phyloP scores from a whole-genome alignment of 148 eudicot genomes.

The Vaccinium myrtillus region DNA sequence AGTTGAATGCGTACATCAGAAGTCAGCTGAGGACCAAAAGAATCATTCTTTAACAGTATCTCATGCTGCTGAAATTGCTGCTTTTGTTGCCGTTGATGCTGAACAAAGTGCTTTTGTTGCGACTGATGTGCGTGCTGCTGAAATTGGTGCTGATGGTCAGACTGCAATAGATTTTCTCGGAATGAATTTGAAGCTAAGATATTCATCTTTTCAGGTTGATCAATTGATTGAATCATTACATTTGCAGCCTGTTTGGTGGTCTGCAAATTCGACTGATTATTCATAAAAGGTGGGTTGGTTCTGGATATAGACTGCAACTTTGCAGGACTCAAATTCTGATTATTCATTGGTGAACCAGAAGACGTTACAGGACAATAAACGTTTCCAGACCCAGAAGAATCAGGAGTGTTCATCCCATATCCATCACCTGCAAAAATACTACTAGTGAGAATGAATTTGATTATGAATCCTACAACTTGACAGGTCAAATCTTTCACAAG shows the following conservation, averaged over 20 bases:
- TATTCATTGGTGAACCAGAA: slow-evolving; percentile 46
- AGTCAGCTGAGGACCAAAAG: slow-evolving; percentile 45
- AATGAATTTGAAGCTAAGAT: slow-evolving; percentile 46
- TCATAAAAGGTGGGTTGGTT: slow-evolving; percentile 40
- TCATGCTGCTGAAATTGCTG: slow-evolving; percentile 53
- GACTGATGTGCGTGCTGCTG: slow-evolving; percentile 52
- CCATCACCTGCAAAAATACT: slow-evolving; percentile 65
- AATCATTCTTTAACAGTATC: slow-evolving; percentile 38
- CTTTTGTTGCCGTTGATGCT: slow-evolving; percentile 51
- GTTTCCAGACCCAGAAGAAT: slow-evolving; percentile 59
- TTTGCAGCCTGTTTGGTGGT: slow-evolving; percentile 39
- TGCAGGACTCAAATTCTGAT: slow-evolving; percentile 47
- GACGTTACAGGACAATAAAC: slow-evolving; percentile 44
- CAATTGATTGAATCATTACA: slow-evolving; percentile 42
- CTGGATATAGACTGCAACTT: slow-evolving; percentile 48
- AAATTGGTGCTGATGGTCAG: slow-evolving; percentile 48
- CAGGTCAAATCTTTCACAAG: slow-evolving; percentile 27
- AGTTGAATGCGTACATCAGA: slow-evolving; percentile 36
- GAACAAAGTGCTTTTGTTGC: slow-evolving; percentile 45
- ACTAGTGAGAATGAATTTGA: slow-evolving; percentile 25
- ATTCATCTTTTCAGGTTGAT: slow-evolving; percentile 48
- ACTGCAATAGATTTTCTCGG: slow-evolving; percentile 41
- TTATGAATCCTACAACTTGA: not conserved
- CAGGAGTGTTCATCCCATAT: slow-evolving; percentile 45
- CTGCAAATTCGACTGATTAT: slow-evolving; percentile 42